phyloP scores from a whole-genome alignment of 345 rosid species.

The Garcia nutans region DNA sequence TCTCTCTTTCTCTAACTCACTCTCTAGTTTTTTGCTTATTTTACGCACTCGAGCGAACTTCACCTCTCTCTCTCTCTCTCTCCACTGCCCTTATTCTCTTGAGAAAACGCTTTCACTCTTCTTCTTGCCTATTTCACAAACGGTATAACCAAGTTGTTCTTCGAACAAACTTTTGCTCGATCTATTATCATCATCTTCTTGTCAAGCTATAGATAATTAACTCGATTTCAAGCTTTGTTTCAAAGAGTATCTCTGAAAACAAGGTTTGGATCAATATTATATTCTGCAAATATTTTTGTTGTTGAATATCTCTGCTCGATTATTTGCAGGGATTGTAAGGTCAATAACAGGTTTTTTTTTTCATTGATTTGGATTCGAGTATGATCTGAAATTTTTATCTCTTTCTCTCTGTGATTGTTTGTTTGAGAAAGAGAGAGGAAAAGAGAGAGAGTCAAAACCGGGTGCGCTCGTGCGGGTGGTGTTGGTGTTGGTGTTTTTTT shows the following conservation, averaged over 20 bases:
- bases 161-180: background rate
- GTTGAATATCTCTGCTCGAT: background rate
- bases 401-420: no score
- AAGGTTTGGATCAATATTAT: background rate
- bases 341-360: background rate
- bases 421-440: background rate
- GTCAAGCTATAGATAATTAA: no score
- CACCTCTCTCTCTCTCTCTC: background rate
- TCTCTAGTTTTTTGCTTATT: background rate
- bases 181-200: no score
- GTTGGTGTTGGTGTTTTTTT: background rate
- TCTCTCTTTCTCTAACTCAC: background rate
- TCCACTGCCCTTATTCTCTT: background rate
- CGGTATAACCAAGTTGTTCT: background rate
- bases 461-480: background rate
- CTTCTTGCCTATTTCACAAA: no score
- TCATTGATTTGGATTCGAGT: background rate
- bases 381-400: background rate
- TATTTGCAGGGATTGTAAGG: constrained; percentile 10
- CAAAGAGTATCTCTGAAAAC: no score
- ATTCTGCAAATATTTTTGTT: background rate
- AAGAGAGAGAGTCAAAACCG: background rate
- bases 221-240: no score
- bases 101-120: no score
- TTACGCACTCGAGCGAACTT: background rate